Evolutionary conservation across 139 green algal genomes (phyloP), one percentile per base, ranked within the genome.

Genomic region (Zygnema cylindricum): DNA sequence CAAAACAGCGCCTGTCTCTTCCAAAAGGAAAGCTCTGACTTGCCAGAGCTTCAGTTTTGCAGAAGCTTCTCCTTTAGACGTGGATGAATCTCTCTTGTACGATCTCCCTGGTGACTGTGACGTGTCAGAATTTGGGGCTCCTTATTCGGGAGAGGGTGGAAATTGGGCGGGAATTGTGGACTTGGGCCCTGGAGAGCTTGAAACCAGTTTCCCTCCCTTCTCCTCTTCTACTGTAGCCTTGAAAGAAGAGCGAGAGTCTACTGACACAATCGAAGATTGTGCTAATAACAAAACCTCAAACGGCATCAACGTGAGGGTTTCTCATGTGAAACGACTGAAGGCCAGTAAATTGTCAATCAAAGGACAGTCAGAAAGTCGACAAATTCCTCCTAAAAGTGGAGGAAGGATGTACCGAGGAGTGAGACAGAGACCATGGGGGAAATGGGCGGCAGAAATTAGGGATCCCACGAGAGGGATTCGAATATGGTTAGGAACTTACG

Each of bases 401-500:
- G 49, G 49, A 16, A 7, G 49, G 7, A 63, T 54, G 49, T 92
- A 91, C 71, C 88, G 92, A 55, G 92, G 92, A 49, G 92, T 94
- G 11, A 69, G 92, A 23, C 92, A 94, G 81, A 79, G 92, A 32
- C 92, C 92, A 49, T 94, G 92, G 92, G 92, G 92, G 32, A 94
- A 94, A 88, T 94, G 76, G 63, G 91, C 92, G 30, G 92, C 92
- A 3, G 92, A 94, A 85, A 94, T 94, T 73, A 71, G 92, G 76
- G 92, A 94, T 33, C 88, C 92, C 7, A 79, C 43, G 33, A 76
- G 85, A 11, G 89, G 87, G 25, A 75, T 54, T 38, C 86, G 92
- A 25, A 43, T 93, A 73, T 94, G 92, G 92, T 86, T 94, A 30
- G 96, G 96, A 78, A 99, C 96, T 0, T 99, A 98, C 85, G 96